Conservation (phyloP, 495 filamentous ascomycete genomes). For the Halenospora varia region DNA sequence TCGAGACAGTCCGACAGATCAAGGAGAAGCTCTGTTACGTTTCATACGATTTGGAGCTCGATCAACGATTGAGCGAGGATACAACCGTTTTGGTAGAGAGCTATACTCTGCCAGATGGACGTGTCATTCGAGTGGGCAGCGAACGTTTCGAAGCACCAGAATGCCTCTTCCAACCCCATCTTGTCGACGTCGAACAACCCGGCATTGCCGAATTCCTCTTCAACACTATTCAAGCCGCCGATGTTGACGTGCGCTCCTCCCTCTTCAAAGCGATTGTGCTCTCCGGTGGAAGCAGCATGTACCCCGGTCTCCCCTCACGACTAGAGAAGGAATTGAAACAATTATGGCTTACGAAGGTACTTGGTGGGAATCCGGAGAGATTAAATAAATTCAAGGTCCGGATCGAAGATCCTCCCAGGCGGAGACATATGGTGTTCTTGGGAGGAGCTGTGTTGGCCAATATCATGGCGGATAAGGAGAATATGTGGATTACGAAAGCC, state of each 20-base stretch:
- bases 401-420: conserved; percentile 94
- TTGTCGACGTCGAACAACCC: conserved; percentile 96
- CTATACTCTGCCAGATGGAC: conserved; percentile 94
- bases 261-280: conserved; percentile 97
- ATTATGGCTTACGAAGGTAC: conserved; percentile 90
- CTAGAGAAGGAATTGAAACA: conserved; percentile 99
- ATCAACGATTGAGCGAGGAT: conserved; percentile 93
- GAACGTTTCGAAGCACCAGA: conserved; percentile 98
- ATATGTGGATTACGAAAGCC: conserved; percentile 96
- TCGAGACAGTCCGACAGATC: conserved; percentile 98
- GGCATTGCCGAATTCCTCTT: conserved; percentile 96
- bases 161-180: conserved; percentile 97
- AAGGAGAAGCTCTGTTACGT: conserved; percentile 99
- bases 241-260: conserved; percentile 89
- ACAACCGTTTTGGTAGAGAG: conserved; percentile 96
- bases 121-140: conserved; percentile 90
- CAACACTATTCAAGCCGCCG: conserved; percentile 95
- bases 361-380: conserved; percentile 85
- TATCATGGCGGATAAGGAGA: conserved; percentile 97
- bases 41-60: conserved; percentile 94
- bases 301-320: conserved; percentile 88
- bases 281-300: conserved; percentile 97
- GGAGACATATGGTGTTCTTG: conserved; percentile 98
- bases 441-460: conserved; percentile 96
- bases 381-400: conserved; percentile 98